Percentiles rank a stretch among this genome's conserved stretches.
Evolutionary conservation across 2,329 filamentous ascomycete genomes (phyloP).

Genomic region (Trichoderma lentiforme): DNA sequence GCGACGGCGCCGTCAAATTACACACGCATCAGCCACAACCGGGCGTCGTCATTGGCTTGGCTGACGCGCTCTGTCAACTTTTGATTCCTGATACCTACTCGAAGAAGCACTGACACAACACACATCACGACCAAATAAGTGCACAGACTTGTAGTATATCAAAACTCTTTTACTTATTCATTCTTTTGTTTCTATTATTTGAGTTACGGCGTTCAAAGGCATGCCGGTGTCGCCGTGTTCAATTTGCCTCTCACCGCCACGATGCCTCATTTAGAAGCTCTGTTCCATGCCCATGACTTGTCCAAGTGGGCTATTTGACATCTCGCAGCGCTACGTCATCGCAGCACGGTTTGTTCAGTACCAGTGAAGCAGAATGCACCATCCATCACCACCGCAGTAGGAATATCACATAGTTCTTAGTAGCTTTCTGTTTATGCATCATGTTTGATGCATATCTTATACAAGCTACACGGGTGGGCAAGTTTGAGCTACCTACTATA

Average conservation of each 20-base stretch:
- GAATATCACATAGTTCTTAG: background rate
- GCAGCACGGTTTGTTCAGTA: background rate
- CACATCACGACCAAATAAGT: background rate
- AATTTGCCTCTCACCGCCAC: constrained; percentile 10
- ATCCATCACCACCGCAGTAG: background rate
- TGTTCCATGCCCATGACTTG: background rate
- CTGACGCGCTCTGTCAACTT: background rate
- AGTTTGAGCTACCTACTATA: background rate
- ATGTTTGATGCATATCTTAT: background rate
- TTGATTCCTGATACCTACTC: background rate
- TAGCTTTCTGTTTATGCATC: background rate
- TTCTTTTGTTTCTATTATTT: background rate
- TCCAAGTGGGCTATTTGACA: background rate
- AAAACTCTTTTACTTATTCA: background rate
- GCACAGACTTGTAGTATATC: background rate
- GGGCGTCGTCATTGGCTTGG: constrained; percentile 13
- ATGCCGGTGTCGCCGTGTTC: background rate
- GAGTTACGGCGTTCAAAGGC: background rate
- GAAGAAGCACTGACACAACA: background rate
- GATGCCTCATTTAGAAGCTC: background rate
- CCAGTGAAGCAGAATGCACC: background rate
- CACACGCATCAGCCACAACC: constrained; percentile 11
- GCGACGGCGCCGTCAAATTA: background rate
- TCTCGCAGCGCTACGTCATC: background rate
- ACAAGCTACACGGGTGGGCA: background rate